These are phyloP conservation scores for Raphanus raphanistrum DNA, from an alignment of 345 rosid species.

Conservation along the genomic window DNA sequence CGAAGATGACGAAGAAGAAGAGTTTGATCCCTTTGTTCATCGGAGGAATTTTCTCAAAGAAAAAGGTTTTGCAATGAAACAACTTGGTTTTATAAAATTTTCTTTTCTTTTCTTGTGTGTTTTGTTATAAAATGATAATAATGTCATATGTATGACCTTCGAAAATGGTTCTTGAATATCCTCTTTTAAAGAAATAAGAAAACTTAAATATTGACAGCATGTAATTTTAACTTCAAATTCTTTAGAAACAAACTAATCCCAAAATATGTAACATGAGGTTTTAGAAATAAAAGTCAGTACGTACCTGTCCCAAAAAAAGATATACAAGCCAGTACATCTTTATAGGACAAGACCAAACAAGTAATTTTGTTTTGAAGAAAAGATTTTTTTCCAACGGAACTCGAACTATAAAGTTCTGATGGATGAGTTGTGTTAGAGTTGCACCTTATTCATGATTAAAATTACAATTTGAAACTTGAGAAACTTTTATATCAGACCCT, in stretches of 20 bases:
- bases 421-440: too few relatives aligned
- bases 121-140: constrained; percentile 16
- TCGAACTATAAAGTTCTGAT: too few relatives aligned
- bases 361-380: too few relatives aligned
- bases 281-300: too few relatives aligned
- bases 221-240: too few relatives aligned
- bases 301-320: too few relatives aligned
- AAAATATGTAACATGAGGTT: too few relatives aligned
- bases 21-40: constrained; percentile 64
- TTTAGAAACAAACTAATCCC: too few relatives aligned
- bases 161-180: constrained; percentile 19
- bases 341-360: too few relatives aligned
- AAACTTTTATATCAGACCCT: background rate
- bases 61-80: constrained; percentile 42
- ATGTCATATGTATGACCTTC: constrained; percentile 16
- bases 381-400: too few relatives aligned
- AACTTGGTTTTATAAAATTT: background rate
- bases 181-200: background rate
- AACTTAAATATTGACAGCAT: background rate
- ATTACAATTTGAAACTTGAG: background rate
- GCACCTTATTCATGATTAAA: background rate
- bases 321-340: too few relatives aligned
- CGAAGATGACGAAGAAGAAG: constrained; percentile 59
- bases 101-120: constrained; percentile 5
- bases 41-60: constrained; percentile 70